Evolutionary conservation across 768 basidiomycete genomes (phyloP), one percentile per base, ranked within the genome.

Genomic region (Hysterangium stoloniferum): DNA sequence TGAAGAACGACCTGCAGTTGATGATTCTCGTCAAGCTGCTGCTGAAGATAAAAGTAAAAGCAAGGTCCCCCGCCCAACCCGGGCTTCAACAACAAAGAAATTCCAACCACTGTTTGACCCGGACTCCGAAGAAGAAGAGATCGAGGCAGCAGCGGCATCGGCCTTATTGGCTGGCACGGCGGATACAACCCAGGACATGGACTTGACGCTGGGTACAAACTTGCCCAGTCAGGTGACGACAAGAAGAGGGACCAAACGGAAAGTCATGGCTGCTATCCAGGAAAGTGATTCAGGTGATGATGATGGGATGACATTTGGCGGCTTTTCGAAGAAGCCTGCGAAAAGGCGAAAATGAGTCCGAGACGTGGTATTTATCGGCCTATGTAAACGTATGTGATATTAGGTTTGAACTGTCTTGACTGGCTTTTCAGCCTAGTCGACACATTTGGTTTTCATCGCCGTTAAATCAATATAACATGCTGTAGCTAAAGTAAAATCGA

Each of bases 291-390:
- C 29, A 58, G 83, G 84, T 61, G 84, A 81, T 8, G 85, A 86
- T 58, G 80, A 86, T 52, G 84, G 73, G 5, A 75, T 73, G 25
- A 76, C 78, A n/a, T 86, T 86, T 67, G 77, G 75, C 56, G 83
- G 83, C 5, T 83, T 83, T 56, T 64, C 67, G 58, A 44, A 68
- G 60, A 61, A 68, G 24, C 11, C 38, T 40, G 20, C 36, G n/a
- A 50, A 42, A 29, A 42, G 48, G 27, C n/a, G n/a, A n/a, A n/a
- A n/a, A n/a, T n/a, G n/a, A n/a, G n/a, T n/a, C n/a, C n/a, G n/a
- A n/a, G n/a, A n/a, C n/a, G n/a, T n/a, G n/a, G n/a, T n/a, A n/a
- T n/a, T n/a, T n/a, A n/a, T n/a, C n/a, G n/a, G n/a, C n/a, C n/a
- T n/a, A n/a, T n/a, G n/a, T n/a, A n/a, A n/a, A n/a, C n/a, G n/a